Evolutionary conservation across 1,284 basidiomycete species (phyloP), one percentile per base, ranked within the genome.

Genomic region (Leccinum cinnamomeum): DNA sequence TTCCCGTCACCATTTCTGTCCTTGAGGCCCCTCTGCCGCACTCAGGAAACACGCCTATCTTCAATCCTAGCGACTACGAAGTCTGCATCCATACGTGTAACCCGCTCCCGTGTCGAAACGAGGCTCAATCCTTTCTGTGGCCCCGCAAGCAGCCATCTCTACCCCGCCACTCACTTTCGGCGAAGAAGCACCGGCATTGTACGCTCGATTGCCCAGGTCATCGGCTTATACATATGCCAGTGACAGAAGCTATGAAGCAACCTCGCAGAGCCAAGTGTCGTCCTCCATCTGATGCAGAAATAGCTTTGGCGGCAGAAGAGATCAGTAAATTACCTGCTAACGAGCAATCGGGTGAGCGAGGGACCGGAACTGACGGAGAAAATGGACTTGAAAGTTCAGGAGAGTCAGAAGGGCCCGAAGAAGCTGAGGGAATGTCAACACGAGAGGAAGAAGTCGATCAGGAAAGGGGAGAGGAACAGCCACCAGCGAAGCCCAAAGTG

Each of bases 11-110:
- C 7, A 14, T 46, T 23, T 51, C 64, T 28, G 53, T 58, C 5
- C 33, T 50, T 44, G 41, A 54, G 50, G 62, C 41, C 62, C 58
- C 65, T 7, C 48, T 25, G 12, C 35, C 64, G 53, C 62, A 60
- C 33, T 51, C 23, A 20, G 60, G 51, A 4, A 25, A 20, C 8
- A n/a, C 57, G 2, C 16, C 3, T 8, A 18, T 2, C 16, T 50
- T 55, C 56, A 59, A 67, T 51, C 8, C 63, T 18, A 37, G 20
- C 6, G 66, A 74, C 18, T 70, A 65, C 14, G 72, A 74, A 61
- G 46, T 74, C 18, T 71, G 70, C 57, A 72, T 73, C 35, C 70
- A 71, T 33, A 72, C 71, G 0, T 74, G 72, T 55, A 71, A 69
- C 53, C 23, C 56, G 4, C 25, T 55, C 20, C 72, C 61, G 3